Conservation (phyloP, 768 basidiomycete genomes). For the Panaeolus papilionaceus region DNA sequence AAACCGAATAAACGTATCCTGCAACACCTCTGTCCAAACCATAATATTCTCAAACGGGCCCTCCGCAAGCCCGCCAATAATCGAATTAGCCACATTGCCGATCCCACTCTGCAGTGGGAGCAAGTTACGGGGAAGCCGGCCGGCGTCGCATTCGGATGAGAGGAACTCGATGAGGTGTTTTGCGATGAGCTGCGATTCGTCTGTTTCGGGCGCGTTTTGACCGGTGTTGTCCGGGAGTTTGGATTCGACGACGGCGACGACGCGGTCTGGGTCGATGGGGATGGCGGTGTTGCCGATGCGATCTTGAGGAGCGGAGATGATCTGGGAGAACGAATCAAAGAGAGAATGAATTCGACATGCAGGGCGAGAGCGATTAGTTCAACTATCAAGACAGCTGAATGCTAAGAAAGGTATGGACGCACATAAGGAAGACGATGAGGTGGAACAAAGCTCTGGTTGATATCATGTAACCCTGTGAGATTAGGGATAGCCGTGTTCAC, state of each 20-base stretch:
- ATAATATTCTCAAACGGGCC: constrained; percentile 55
- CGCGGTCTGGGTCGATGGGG: constrained; percentile 54
- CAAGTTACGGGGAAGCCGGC: constrained; percentile 46
- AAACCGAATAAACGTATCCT: constrained; percentile 53
- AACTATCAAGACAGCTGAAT: too few species aligned
- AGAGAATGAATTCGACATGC: too few species aligned
- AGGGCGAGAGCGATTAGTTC: too few species aligned
- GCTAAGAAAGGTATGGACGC: constrained; percentile 17
- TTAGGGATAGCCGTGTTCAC: constrained; percentile 55
- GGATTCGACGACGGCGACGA: constrained; percentile 51
- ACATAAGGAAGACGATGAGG: constrained; percentile 51
- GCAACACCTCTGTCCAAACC: constrained; percentile 57
- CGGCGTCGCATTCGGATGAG: constrained; percentile 45
- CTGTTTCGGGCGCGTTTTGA: constrained; percentile 49
- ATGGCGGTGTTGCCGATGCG: constrained; percentile 52
- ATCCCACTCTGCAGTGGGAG: constrained; percentile 55
- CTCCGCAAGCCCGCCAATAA: constrained; percentile 54
- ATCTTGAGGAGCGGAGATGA: constrained; percentile 50
- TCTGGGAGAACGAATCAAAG: constrained; percentile 33
- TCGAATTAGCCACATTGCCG: constrained; percentile 55
- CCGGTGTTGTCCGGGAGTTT: constrained; percentile 51
- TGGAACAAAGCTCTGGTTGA: constrained; percentile 50
- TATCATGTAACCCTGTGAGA: constrained; percentile 54
- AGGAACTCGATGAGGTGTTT: constrained; percentile 52
- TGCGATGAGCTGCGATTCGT: constrained; percentile 49